Conservation (phyloP, 2,329 filamentous ascomycete species). For the Paracorniculantispora psalliotae region DNA sequence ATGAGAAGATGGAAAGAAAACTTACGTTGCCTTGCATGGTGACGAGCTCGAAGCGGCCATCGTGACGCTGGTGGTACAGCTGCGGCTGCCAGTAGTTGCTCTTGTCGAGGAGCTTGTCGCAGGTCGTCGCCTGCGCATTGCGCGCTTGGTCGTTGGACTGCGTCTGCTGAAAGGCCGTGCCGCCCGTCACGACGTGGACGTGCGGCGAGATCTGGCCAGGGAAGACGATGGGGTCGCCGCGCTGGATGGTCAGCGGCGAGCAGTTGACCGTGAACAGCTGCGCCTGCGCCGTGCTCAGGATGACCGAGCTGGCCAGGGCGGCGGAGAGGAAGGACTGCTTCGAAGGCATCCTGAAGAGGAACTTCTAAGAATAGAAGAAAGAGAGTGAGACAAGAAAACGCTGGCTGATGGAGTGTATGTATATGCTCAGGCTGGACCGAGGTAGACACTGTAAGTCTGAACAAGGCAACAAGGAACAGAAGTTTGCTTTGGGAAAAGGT, state of each 20-base stretch:
- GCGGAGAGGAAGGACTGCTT: neutral
- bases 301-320: neutral
- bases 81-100: conserved; percentile 66
- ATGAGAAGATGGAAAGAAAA: neutral
- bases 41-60: conserved; percentile 49
- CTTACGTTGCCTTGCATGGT: conserved; percentile 26
- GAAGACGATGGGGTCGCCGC: conserved; percentile 55
- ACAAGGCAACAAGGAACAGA: neutral
- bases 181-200: conserved; percentile 58
- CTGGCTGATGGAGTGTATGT: no score
- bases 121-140: conserved; percentile 58
- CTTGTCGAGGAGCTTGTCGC: conserved; percentile 55
- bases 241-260: conserved; percentile 30
- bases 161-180: conserved; percentile 52
- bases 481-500: neutral
- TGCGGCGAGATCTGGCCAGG: conserved; percentile 51
- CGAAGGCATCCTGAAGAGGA: neutral
- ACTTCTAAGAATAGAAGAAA: neutral
- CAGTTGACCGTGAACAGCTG: conserved; percentile 26
- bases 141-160: conserved; percentile 50
- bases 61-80: conserved; percentile 44
- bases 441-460: neutral
- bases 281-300: neutral
- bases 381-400: neutral
- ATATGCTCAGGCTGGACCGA: neutral